Base-by-base conservation (phyloP, 2,329 filamentous ascomycete genomes). In the Macrophomina pseudophaseolina region DNA sequence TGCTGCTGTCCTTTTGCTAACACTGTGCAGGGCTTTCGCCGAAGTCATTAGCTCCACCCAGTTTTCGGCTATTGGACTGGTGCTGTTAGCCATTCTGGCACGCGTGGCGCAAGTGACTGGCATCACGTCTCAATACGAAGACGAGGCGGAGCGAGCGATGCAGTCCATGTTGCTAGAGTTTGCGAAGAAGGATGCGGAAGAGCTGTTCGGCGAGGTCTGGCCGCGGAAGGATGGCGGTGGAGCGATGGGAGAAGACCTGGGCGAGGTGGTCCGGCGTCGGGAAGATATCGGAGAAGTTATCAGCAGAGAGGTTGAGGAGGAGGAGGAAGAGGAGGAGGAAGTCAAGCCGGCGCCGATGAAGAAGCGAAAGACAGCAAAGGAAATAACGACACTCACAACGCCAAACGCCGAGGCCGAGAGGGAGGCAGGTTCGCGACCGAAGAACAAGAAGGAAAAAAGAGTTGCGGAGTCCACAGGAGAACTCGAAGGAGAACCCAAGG, bases 11-110 rank as follows among this genome's bases (percentile, higher is more conserved):
- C 12, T 5, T n/a, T 58, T 9, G 44, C 16, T 48, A 28, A 44
- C 52, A 53, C 35, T 71, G 71, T 35, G 65, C 75, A 77, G 66
- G 70, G 78, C 72, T 0, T 84, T 84, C 69, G 77, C 78, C 5
- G 81, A 84, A 69, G 67, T 84, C 3, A 73, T 82, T 0, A 79
- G 80, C 0, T 80, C 82, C 60, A 78, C 77, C 23, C 75, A 81
- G 16, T 84, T 84, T 67, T 76, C 80, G 16, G 78, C 80, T 60
- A 69, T 84, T 4, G 82, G 82, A 8, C 69, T 84, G 2, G 78
- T 80, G 11, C 73, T 84, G 68, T 73, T 83, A 72, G 80, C 78
- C 1, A 72, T 72, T 11, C 73, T 82, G 48, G 79, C 78, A 4
- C 73, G 81, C 53, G 74, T 80, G 1, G 80, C 80, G 69, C 71